Evolutionary conservation across 306 rosid genomes (phyloP), one percentile per base, ranked within the genome.

Genomic region (Cucumis cinereus): DNA sequence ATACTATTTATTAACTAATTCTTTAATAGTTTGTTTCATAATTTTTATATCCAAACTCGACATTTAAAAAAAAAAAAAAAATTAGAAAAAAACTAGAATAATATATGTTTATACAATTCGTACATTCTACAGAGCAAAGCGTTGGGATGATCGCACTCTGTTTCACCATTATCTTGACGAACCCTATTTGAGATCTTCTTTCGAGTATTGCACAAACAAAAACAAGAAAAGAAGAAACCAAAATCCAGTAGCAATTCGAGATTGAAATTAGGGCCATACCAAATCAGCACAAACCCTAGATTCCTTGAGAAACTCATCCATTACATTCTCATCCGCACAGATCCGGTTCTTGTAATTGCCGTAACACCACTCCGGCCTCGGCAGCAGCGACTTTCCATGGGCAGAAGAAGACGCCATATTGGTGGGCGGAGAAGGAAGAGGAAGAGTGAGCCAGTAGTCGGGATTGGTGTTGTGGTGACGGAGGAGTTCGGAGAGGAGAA

Each of bases 241-340:
- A 36, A 63, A 17, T 10, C 30, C 24, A 33, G 19, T 0, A 11
- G 30, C 38, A 63, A 17, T 3, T 63, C 0, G 15, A 4, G 19
- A 1, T 8, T 20, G 16, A 64, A 62, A 62, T 62, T 66, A 66
- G 28, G 73, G 73, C 73, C 73, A 66, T 38, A 66, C n/a, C 30
- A 64, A 64, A 40, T 64, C 72, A 10, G 38, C 52, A 40, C 73
- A 66, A 38, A 66, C 73, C 72, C 73, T 66, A 40, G 52, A 66
- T 20, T 66, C 73, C 50, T 66, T 10, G 30, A 66, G 73, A 66
- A 66, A n/a, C 45, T 36, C 50, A 12, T 66, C 73, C 30, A 66
- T 36, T 36, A n/a, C 52, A 38, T 16, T 20, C 7, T 66, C 73
- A 16, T 66, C 73, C 15, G 13, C 28, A 15, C 30, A 66, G 72